phyloP scores from a whole-genome alignment of 306 rosid species.

The Cicer chorassanicum region DNA sequence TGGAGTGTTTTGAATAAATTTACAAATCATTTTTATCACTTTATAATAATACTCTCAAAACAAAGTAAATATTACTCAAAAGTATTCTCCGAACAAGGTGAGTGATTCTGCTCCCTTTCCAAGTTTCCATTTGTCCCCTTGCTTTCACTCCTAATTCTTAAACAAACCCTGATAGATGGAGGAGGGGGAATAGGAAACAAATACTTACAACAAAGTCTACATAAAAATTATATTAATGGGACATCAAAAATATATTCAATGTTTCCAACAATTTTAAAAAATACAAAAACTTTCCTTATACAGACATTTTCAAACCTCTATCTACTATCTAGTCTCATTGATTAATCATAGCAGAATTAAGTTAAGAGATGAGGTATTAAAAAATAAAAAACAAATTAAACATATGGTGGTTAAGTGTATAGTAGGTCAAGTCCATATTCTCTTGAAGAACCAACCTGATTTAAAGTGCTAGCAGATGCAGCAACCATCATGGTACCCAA shows the following conservation, averaged over 20 bases:
- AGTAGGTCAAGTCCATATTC: not conserved
- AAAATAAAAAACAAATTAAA: not conserved
- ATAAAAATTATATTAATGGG: not conserved
- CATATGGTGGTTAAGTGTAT: not conserved
- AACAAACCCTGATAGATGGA: not conserved
- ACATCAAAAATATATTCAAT: slow-evolving; percentile 1
- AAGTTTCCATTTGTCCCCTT: not conserved
- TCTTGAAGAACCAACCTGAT: slow-evolving; percentile 67
- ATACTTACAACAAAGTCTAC: not conserved
- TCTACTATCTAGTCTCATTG: slow-evolving; percentile 7
- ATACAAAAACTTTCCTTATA: not conserved
- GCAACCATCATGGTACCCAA: slow-evolving; percentile 99
- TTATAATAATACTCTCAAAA: not conserved
- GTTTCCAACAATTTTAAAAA: not conserved
- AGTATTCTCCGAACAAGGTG: not conserved
- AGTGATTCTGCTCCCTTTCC: not conserved
- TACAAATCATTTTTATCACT: not conserved
- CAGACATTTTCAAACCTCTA: not conserved
- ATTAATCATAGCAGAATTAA: slow-evolving; percentile 1
- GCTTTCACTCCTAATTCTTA: not conserved
- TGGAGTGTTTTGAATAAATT: not conserved
- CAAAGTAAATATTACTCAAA: not conserved
- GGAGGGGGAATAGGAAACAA: not conserved
- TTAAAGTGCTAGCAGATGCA: slow-evolving; percentile 88
- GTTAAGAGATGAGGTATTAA: not conserved